Evolutionary conservation across 2,329 filamentous ascomycete genomes (phyloP).

Genomic region (Acrocalymma vagum): DNA sequence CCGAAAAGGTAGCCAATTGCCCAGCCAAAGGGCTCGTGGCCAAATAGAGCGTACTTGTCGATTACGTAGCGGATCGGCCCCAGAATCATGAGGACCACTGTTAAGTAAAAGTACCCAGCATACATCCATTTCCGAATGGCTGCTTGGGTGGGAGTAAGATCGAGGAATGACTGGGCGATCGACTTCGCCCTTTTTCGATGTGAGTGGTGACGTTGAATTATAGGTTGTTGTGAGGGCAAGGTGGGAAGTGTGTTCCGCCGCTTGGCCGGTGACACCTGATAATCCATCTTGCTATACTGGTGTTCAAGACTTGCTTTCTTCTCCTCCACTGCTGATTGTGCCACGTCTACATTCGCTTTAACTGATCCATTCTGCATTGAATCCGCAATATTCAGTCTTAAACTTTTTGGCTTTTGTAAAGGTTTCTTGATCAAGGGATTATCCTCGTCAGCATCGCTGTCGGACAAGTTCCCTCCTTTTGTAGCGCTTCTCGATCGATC

Average conservation of each 20-base stretch:
- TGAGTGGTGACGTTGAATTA: conserved; percentile 26
- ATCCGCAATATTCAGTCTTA: conserved; percentile 38
- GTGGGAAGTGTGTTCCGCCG: conserved; percentile 47
- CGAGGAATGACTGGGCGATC: conserved; percentile 72
- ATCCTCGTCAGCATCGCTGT: conserved; percentile 60
- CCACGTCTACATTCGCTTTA: conserved; percentile 23
- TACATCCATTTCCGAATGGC: conserved; percentile 82
- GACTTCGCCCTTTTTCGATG: conserved; percentile 40
- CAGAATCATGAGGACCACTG: conserved; percentile 72
- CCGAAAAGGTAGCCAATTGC: conserved; percentile 89
- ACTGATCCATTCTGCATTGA: conserved; percentile 22
- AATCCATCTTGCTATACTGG: conserved; percentile 5
- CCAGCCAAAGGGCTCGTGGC: conserved; percentile 89
- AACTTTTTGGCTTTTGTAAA: conserved; percentile 33
- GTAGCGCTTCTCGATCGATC: conserved; percentile 30
- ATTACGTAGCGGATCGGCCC: conserved; percentile 77
- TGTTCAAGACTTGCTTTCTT: conserved; percentile 25
- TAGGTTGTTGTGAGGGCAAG: conserved; percentile 29
- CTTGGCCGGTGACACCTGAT: conserved; percentile 17
- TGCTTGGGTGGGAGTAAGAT: conserved; percentile 82
- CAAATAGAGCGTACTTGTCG: conserved; percentile 69
- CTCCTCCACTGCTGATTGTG: conserved; percentile 40
- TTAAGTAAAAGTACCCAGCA: conserved; percentile 77
- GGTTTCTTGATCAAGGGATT: conserved; percentile 25
- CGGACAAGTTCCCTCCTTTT: conserved; percentile 21